phyloP scores from a whole-genome alignment of 495 filamentous ascomycete genomes.

The Xylaria intraflava region DNA sequence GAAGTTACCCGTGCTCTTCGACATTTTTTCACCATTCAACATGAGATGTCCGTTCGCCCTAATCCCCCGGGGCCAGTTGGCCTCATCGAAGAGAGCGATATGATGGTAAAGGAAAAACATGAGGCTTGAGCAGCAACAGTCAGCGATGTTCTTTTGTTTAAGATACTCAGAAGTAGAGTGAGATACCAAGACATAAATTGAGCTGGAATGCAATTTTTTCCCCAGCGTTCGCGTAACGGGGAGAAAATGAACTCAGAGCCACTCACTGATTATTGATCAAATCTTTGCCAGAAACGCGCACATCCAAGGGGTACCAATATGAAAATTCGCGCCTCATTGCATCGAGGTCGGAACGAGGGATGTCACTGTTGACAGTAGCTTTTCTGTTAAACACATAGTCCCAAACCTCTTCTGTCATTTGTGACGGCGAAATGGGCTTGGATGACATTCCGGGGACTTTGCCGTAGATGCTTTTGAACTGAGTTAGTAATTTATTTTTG shows the following conservation, averaged over 20 bases:
- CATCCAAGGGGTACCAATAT: conserved; percentile 93
- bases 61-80: conserved; percentile 80
- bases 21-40: conserved; percentile 96
- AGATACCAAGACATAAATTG: conserved; percentile 25
- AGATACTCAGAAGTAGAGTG: conserved; percentile 33
- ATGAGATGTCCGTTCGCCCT: conserved; percentile 88
- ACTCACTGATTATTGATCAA: conserved; percentile 64
- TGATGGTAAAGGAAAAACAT: conserved; percentile 98
- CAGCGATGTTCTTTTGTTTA: neutral
- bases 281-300: conserved; percentile 79
- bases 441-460: conserved; percentile 7
- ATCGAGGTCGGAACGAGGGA: conserved; percentile 62
- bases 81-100: conserved; percentile 73
- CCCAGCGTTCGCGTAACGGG: too few relatives aligned
- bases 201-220: neutral
- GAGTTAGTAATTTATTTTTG: neutral
- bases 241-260: neutral
- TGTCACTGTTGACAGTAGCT: conserved; percentile 57
- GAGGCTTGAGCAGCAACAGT: conserved; percentile 32
- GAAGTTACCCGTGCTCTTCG: conserved; percentile 93
- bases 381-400: conserved; percentile 73
- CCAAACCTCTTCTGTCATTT: conserved; percentile 96
- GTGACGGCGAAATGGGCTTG: conserved; percentile 59
- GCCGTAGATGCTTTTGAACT: conserved; percentile 2
- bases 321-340: conserved; percentile 84